Evolutionary conservation across 1,284 basidiomycete genomes (phyloP).

Genomic region (Austroboletus novae-zelandiae): DNA sequence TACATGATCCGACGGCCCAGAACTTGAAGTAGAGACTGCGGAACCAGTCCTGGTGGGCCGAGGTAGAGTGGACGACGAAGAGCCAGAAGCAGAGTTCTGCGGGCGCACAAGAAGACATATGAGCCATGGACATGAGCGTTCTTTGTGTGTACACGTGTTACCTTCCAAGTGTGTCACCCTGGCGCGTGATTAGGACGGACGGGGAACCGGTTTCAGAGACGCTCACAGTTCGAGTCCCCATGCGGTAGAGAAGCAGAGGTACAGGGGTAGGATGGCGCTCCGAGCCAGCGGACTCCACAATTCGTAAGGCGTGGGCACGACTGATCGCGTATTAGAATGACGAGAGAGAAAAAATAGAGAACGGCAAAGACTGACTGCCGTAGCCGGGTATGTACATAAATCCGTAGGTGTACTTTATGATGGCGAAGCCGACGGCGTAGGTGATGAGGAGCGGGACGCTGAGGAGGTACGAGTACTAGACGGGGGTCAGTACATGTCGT

Average conservation of each 20-base stretch:
- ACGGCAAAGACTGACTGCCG: conserved; percentile 46
- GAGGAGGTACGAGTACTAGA: conserved; percentile 68
- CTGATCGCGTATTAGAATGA: conserved; percentile 34
- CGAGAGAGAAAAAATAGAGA: neutral
- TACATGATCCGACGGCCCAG: conserved; percentile 61
- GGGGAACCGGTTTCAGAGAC: neutral
- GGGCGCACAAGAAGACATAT: neutral
- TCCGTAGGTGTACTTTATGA: conserved; percentile 72
- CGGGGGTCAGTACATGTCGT: too few species aligned
- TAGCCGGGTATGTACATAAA: conserved; percentile 42
- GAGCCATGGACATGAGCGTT: too few species aligned
- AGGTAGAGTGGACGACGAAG: conserved; percentile 66
- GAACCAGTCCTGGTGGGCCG: conserved; percentile 71
- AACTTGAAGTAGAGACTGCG: conserved; percentile 65
- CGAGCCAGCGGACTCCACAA: conserved; percentile 51
- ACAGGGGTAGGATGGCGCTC: conserved; percentile 58
- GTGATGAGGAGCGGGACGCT: conserved; percentile 57
- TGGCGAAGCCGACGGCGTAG: conserved; percentile 60
- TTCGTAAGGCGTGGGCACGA: conserved; percentile 60
- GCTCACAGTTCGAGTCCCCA: conserved; percentile 75
- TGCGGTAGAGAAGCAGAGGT: conserved; percentile 56
- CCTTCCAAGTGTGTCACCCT: conserved; percentile 80
- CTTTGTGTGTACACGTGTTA: conserved; percentile 21
- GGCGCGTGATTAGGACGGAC: neutral
- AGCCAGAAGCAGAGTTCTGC: conserved; percentile 80